These are phyloP conservation scores for Aspergillus ustus DNA, from an alignment of 2,329 filamentous ascomycete species.

Conservation along the genomic window DNA sequence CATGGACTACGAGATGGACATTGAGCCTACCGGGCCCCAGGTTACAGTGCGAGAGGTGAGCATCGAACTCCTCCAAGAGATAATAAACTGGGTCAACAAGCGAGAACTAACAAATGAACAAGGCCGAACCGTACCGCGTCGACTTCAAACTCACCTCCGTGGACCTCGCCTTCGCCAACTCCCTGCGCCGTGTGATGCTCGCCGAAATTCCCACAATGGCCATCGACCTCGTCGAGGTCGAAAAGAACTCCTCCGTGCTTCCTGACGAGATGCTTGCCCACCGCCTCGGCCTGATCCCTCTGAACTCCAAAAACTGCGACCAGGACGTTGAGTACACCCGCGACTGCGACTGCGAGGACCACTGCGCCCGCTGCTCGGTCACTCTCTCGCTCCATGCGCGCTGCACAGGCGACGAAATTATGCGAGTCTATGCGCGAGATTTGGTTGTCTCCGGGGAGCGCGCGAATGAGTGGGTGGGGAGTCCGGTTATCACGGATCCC, in stretches of 20 bases:
- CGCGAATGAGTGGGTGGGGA: constrained; percentile 75
- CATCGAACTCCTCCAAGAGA: background rate
- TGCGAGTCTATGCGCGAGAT: constrained; percentile 93
- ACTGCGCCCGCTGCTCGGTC: constrained; percentile 90
- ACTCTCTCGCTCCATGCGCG: constrained; percentile 82
- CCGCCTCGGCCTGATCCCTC: constrained; percentile 85
- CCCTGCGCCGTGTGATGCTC: constrained; percentile 85
- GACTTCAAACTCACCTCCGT: constrained; percentile 91
- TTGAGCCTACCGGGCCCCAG: constrained; percentile 53
- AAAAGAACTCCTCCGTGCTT: constrained; percentile 91
- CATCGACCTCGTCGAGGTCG: constrained; percentile 91
- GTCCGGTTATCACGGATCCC: constrained; percentile 81
- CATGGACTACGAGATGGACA: constrained; percentile 54
- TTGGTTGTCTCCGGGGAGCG: constrained; percentile 73
- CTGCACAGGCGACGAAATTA: constrained; percentile 82
- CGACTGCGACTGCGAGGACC: constrained; percentile 95
- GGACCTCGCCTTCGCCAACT: constrained; percentile 90
- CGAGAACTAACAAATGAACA: background rate
- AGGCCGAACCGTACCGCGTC: constrained; percentile 77
- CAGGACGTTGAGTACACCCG: constrained; percentile 81
- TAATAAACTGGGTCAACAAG: background rate
- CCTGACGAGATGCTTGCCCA: constrained; percentile 96
- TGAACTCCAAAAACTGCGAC: constrained; percentile 82
- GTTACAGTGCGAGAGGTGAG: constrained; percentile 53
- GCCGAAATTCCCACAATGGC: constrained; percentile 94